These are phyloP conservation scores for Zygotorulaspora danielsina DNA, from an alignment of 805 yeast genomes.

Conservation along the genomic window DNA sequence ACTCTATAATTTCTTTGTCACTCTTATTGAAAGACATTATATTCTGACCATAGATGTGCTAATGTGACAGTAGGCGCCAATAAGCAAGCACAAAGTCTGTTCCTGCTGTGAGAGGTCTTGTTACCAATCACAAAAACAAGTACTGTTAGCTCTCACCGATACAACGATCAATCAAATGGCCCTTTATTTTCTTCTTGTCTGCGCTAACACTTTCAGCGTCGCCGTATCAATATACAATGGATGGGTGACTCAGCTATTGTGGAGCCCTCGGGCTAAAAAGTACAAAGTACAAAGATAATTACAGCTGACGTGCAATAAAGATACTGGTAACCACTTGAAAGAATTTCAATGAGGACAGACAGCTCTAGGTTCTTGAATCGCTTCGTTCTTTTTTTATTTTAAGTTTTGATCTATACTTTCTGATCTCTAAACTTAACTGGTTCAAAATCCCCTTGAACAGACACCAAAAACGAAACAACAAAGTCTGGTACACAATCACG, in stretches of 20 bases:
- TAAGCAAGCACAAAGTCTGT: too few species aligned
- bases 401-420: too few species aligned
- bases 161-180: too few species aligned
- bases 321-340: background rate
- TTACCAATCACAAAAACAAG: too few species aligned
- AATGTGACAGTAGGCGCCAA: background rate
- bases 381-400: too few species aligned
- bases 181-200: background rate
- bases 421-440: background rate
- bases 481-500: too few species aligned
- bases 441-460: background rate
- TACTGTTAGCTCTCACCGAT: too few species aligned
- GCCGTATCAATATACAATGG: background rate
- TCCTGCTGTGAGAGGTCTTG: too few species aligned
- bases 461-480: background rate
- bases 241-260: background rate
- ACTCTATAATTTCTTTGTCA: constrained; percentile 31
- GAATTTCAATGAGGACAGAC: background rate
- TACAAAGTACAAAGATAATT: too few species aligned
- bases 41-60: background rate
- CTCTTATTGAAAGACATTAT: constrained; percentile 7
- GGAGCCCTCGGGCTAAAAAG: background rate
- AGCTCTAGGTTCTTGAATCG: too few species aligned
- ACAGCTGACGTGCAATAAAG: too few species aligned
- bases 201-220: background rate